Evolutionary conservation across 106 monocot species (phyloP), one percentile per base, ranked within the genome.

Genomic region (Ottelia alismoides): DNA sequence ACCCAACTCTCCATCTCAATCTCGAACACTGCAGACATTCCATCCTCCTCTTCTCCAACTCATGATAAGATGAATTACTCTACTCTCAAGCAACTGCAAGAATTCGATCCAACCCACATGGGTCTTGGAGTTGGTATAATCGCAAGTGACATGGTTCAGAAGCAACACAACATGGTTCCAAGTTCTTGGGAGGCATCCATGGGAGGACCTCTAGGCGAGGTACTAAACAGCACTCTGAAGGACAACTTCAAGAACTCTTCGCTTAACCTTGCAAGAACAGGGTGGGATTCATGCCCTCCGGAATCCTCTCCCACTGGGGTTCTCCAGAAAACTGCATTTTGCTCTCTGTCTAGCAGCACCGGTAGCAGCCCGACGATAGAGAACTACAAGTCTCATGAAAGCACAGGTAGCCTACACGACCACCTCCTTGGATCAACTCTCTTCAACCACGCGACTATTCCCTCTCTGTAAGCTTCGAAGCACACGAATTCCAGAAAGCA

Each of bases 191-290:
- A 79, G 22, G 25, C 78, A 55, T 72, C 89, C 19, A 52, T 79
- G 22, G 89, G 82, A 28, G 96, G 96, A 22, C 96, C 96, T 65
- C 67, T 90, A 43, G 96, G 89, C 16, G 96, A 98, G 63, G 96
- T 79, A 57, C 71, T 96, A 11, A 81, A 61, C n/a, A 92, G 72
- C 58, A 77, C 66, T 16, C 32, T 67, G 16, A 72, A 63, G 31
- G 69, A 72, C 31, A 26, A 31, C 46, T 62, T 32, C 32, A 70
- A 59, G 57, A 85, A 76, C 57, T 61, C 65, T 17, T 65, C 81
- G 30, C 49, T 79, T 31, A 79, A 78, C 61, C 58, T 92, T 16
- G 57, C 82, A 47, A 65, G 56, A 11, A 75, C 75, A 43, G 68
- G 66, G 18, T 80, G 86, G 92, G 73, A 82, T 28, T 70, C 74